phyloP scores from a whole-genome alignment of 352 stramenopile species.

The Aphanomyces euteiches region DNA sequence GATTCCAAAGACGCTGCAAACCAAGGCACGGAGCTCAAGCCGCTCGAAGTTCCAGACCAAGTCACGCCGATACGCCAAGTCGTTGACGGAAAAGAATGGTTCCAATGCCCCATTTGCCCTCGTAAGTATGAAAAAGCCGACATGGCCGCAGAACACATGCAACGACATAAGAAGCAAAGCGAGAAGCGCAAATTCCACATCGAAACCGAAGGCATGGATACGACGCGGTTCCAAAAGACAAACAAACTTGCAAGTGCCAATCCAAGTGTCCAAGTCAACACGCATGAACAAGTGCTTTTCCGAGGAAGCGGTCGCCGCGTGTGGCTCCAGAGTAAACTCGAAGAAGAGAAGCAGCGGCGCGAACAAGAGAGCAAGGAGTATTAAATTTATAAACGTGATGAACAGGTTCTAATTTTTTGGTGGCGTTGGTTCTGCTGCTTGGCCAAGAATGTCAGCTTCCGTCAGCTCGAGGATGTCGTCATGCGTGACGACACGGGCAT shows the following conservation, averaged over 20 bases:
- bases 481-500: conserved; percentile 62
- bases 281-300: conserved; percentile 82
- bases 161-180: conserved; percentile 78
- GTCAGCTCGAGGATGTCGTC: conserved; percentile 83
- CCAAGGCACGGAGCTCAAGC: conserved; percentile 41
- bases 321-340: conserved; percentile 71
- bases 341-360: conserved; percentile 33
- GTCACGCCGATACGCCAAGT: conserved; percentile 67
- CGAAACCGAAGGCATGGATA: conserved; percentile 73
- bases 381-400: conserved; percentile 4
- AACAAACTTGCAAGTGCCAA: conserved; percentile 80
- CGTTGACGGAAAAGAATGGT: conserved; percentile 80
- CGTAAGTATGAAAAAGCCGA: conserved; percentile 78
- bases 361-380: conserved; percentile 26
- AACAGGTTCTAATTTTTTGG: neutral
- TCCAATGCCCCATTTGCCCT: conserved; percentile 77
- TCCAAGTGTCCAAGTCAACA: conserved; percentile 84
- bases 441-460: conserved; percentile 62
- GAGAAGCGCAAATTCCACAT: conserved; percentile 85
- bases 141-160: conserved; percentile 71
- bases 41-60: conserved; percentile 64
- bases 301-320: conserved; percentile 60
- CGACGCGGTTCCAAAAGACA: conserved; percentile 70
- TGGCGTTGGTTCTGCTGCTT: neutral
- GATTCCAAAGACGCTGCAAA: neutral